Base-by-base conservation (phyloP, 75 land plant genomes). In the Picea glauca region DNA sequence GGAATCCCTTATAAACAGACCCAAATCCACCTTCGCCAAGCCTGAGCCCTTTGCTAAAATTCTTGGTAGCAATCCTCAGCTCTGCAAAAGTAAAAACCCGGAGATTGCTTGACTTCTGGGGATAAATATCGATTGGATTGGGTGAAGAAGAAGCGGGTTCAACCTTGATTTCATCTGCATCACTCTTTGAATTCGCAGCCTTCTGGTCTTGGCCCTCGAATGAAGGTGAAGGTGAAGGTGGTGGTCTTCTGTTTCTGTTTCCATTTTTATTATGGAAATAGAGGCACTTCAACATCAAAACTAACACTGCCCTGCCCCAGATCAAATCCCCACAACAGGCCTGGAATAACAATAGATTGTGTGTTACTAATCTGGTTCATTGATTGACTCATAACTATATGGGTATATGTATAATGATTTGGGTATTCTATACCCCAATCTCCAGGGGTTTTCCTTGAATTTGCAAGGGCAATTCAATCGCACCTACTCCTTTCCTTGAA, bases 21-120 rank as follows among this genome's bases (percentile, higher is more conserved):
- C 92, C 92, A 78, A 90, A 90, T 17, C 92, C 92, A 15, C 92
- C 92, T 74, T 90, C 92, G 3, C 92, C 92, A 13, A 90, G 14
- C 83, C 83, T 64, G 30, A 78, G 76, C 20, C 82, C 68, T 15
- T 83, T 83, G 72, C 78, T 76, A 80, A 90, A 90, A 74, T 83
- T 80, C 78, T 64, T 85, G 35, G 90, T 87, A 8, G 87, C 92
- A 30, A 63, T 32, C 75, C 78, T 85, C 75, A 90, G 78, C 60
- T 87, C 92, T 1, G 74, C 30, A 60, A 77, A 83, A 15, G 87
- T 58, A 60, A 90, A 90, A 18, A 72, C 85, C 65, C 85, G 76
- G 3, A 85, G 83, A 32, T 83, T 78, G 18, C 62, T 64, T 3
- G 84, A 82, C 60, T 66, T 87, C 68, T 81, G 83, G 2, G 80